Conservation (phyloP, 2,329 filamentous ascomycete species). For the Ramichloridium luteum region DNA sequence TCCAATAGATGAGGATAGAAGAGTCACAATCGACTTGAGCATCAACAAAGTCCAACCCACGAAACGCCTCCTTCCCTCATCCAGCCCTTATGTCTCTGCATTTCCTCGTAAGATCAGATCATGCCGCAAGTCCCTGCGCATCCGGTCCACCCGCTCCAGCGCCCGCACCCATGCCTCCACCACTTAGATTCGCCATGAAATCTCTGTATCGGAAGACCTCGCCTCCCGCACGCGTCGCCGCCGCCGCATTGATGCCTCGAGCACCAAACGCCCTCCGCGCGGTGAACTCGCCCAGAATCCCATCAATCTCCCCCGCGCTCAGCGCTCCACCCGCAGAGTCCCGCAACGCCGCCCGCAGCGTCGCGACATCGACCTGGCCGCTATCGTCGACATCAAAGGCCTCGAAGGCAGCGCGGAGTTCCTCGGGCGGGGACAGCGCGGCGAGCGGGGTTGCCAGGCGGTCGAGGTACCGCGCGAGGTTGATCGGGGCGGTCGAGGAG, state of each 20-base stretch:
- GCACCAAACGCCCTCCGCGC: constrained; percentile 66
- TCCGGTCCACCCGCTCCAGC: constrained; percentile 3
- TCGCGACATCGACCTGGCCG: constrained; percentile 74
- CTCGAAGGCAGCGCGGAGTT: constrained; percentile 79
- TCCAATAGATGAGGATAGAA: too few relatives aligned
- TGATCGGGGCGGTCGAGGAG: constrained; percentile 51
- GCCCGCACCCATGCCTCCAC: constrained; percentile 25
- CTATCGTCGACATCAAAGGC: constrained; percentile 95
- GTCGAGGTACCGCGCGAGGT: constrained; percentile 75
- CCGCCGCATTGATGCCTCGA: constrained; percentile 38
- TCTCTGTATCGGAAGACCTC: constrained; percentile 93
- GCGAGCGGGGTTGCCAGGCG: constrained; percentile 63
- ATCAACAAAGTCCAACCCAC: too few relatives aligned
- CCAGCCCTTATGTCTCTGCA: background rate
- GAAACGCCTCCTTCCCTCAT: background rate
- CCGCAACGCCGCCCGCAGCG: constrained; percentile 71
- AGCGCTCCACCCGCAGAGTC: constrained; percentile 68
- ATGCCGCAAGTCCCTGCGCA: background rate
- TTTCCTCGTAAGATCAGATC: background rate
- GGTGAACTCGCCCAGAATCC: constrained; percentile 76
- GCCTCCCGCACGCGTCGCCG: constrained; percentile 49
- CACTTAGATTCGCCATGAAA: constrained; percentile 53
- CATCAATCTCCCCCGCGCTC: constrained; percentile 65
- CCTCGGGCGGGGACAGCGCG: constrained; percentile 61
- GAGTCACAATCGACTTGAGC: too few relatives aligned